phyloP scores from a whole-genome alignment of 2,329 filamentous ascomycete species.

The Alternaria sp. region DNA sequence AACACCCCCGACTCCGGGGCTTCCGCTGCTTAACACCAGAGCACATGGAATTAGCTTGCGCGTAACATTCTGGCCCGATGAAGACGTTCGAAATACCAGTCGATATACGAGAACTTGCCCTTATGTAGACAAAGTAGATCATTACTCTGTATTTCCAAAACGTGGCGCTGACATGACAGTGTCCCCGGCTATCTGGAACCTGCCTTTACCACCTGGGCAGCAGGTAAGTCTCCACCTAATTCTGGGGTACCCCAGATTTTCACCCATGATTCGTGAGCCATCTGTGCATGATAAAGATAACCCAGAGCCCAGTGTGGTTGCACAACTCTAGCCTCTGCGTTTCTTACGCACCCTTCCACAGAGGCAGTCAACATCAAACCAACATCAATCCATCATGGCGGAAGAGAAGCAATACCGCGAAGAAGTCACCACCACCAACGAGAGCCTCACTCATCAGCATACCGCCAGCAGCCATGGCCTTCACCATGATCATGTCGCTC shows the following conservation, averaged over 20 bases:
- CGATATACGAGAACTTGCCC: background rate
- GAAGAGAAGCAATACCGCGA: constrained; percentile 27
- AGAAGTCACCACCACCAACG: constrained; percentile 11
- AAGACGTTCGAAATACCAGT: constrained; percentile 5
- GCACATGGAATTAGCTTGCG: constrained; percentile 1
- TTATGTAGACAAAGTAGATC: background rate
- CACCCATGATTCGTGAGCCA: constrained; percentile 6
- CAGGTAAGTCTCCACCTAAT: constrained; percentile 3
- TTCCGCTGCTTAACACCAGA: constrained; percentile 1
- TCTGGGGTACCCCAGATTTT: constrained; percentile 7
- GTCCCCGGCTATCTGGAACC: constrained; percentile 8
- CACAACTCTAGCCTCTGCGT: background rate
- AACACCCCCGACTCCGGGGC: constrained; percentile 5
- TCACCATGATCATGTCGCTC: constrained; percentile 38
- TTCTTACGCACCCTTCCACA: background rate
- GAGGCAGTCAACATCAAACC: background rate
- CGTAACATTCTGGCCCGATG: background rate
- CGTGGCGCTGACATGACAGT: constrained; percentile 1
- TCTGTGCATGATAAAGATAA: constrained; percentile 9
- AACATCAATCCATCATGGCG: constrained; percentile 19
- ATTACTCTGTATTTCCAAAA: background rate
- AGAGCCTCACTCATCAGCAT: constrained; percentile 11
- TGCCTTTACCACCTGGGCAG: background rate
- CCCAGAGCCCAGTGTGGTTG: constrained; percentile 4
- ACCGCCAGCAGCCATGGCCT: constrained; percentile 21